Base-by-base conservation (phyloP, 2,329 filamentous ascomycete species). In the Trichophyton schoenleinii region DNA sequence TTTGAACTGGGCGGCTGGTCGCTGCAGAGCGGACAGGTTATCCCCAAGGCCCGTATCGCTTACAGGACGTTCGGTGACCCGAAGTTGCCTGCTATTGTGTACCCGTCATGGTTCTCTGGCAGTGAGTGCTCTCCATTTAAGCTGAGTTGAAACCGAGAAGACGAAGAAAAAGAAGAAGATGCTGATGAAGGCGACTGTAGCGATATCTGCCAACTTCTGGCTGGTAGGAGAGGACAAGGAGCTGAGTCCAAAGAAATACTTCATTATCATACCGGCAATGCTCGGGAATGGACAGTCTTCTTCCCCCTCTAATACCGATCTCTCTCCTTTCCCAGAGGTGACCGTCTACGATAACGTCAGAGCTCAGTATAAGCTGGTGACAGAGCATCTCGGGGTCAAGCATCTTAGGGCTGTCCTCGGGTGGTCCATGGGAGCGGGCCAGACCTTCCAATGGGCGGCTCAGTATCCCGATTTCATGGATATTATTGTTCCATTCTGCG, bases 101-200 rank as follows among this genome's bases (percentile, higher is more conserved):
- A 91, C 68, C 88, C 88, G 1, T 85, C 84, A 1, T 91, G 88
- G 88, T 91, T 85, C 70, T 85, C 83, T 18, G 85, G 85, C 63
- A 66, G 79, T 82, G n/a, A 48, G 58, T 48, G 5, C 22, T 34
- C 53, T 44, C 25, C 22, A n/a, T 22, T 13, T 2, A 25, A 25
- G 22, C 42, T n/a, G 22, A 60, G 20, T 8, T n/a, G 31, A 18
- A 34, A 38, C 1, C 6, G 28, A 22, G n/a, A 31, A 22, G 34
- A 15, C 6, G 9, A 31, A 13, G n/a, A 31, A 1, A 5, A 31
- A 6, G 20, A 34, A 22, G 34, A 25, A 11, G 8, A 31, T 57
- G 31, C 31, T 57, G 22, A 42, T 20, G 18, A 44, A n/a, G 11
- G 48, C 5, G 3, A 18, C 1, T 44, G 25, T 72, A 74, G 76